phyloP scores from a whole-genome alignment of 2,329 filamentous ascomycete species.

The Colletotrichum costaricense region DNA sequence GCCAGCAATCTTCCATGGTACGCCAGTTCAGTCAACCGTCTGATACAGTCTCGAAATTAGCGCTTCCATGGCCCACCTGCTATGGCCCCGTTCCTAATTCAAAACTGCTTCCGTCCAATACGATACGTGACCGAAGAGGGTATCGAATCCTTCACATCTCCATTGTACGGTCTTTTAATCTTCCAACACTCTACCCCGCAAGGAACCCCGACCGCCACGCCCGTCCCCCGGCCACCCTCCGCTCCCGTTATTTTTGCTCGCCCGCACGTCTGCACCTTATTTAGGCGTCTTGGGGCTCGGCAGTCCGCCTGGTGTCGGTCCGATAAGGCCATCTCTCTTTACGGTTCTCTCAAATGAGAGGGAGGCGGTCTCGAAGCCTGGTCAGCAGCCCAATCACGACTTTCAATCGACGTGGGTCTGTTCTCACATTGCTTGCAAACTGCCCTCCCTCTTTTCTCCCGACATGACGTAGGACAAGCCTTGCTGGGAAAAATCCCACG shows the following conservation, averaged over 20 bases:
- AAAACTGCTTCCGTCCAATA: conserved; percentile 19
- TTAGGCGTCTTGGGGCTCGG: conserved; percentile 31
- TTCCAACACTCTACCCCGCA: conserved; percentile 24
- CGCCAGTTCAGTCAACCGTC: conserved; percentile 4
- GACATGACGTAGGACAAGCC: conserved; percentile 31
- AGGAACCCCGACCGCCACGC: conserved; percentile 14
- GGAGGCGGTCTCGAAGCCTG: neutral
- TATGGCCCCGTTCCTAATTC: neutral
- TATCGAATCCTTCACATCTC: neutral
- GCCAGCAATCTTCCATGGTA: conserved; percentile 5
- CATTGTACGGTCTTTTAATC: neutral
- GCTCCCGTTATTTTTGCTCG: conserved; percentile 14
- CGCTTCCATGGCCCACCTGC: conserved; percentile 1
- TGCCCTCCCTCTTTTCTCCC: conserved; percentile 29
- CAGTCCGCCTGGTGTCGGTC: conserved; percentile 33
- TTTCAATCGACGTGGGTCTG: conserved; percentile 7
- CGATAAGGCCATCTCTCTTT: conserved; percentile 10
- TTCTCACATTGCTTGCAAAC: conserved; percentile 15
- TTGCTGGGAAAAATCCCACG: neutral
- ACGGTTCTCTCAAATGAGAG: neutral
- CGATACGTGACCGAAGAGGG: neutral
- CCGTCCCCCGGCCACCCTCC: conserved; percentile 25
- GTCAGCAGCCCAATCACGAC: conserved; percentile 7
- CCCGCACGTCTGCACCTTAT: conserved; percentile 31
- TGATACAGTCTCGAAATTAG: conserved; percentile 6